phyloP scores from a whole-genome alignment of 495 filamentous ascomycete species.

The Hyphodiscus hymeniophilus region DNA sequence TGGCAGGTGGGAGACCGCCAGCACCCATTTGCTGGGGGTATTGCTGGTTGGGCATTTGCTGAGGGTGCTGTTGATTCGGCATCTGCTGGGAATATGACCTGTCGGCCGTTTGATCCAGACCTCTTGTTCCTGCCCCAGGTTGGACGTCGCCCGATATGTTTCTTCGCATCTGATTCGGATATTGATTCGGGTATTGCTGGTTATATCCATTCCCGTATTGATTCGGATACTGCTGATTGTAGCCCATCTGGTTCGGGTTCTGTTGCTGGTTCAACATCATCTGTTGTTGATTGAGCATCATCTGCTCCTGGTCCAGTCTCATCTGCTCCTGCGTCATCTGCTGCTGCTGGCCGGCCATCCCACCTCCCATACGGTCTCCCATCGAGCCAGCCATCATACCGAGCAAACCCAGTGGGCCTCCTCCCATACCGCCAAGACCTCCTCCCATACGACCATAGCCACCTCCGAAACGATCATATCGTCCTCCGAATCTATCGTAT shows the following conservation, averaged over 20 bases:
- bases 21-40: too few relatives aligned
- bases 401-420: not conserved
- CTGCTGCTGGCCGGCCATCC: not conserved
- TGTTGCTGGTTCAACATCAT: not conserved
- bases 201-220: too few relatives aligned
- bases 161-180: not conserved
- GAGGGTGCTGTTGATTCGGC: too few relatives aligned
- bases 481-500: not conserved
- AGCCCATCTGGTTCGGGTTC: not conserved
- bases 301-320: too few relatives aligned
- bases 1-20: too few relatives aligned
- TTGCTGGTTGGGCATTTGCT: too few relatives aligned
- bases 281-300: not conserved
- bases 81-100: too few relatives aligned
- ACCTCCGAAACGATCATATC: not conserved
- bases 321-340: too few relatives aligned
- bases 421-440: not conserved
- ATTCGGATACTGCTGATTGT: conserved; percentile 3
- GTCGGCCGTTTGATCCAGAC: too few relatives aligned
- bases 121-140: too few relatives aligned
- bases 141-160: too few relatives aligned
- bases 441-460: not conserved
- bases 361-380: not conserved
- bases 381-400: not conserved
- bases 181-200: not conserved